A percentile compares a stretch with the other conserved stretches of the same genome.
Conservation (phyloP, 2,329 filamentous ascomycete genomes). For the Aspergillus brunneoviolaceus region DNA sequence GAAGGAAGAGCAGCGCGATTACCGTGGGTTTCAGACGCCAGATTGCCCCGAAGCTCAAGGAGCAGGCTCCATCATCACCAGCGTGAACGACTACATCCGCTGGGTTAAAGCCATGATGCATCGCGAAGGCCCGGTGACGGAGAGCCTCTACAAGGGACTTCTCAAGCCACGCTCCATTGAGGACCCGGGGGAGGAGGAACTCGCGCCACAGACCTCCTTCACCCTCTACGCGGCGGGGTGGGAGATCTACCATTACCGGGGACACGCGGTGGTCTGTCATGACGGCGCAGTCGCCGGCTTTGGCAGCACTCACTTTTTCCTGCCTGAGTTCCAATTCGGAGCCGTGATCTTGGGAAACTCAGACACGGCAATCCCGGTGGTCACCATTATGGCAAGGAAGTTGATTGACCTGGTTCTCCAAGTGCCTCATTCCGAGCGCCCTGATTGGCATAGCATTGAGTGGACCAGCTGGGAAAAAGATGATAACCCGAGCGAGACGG, state of each 20-base stretch:
- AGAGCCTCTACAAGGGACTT: slow-evolving; percentile 24
- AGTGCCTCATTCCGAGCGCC: not conserved
- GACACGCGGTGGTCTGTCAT: slow-evolving; percentile 29
- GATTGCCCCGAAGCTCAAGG: slow-evolving; percentile 39
- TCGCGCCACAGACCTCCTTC: slow-evolving; percentile 24
- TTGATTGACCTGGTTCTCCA: slow-evolving; percentile 26
- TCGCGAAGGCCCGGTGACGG: slow-evolving; percentile 25
- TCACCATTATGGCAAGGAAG: slow-evolving; percentile 20
- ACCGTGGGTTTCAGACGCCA: slow-evolving; percentile 26
- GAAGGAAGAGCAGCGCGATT: slow-evolving; percentile 26
- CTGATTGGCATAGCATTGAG: not conserved
- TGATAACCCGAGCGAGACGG: slow-evolving; percentile 10
- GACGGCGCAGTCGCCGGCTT: slow-evolving; percentile 31
- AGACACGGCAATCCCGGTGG: slow-evolving; percentile 15
- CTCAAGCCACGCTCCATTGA: slow-evolving; percentile 25
- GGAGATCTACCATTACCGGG: slow-evolving; percentile 30
- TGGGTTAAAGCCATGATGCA: slow-evolving; percentile 32
- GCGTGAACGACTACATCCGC: slow-evolving; percentile 31
- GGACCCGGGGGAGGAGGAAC: slow-evolving; percentile 17
- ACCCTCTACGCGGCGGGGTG: slow-evolving; percentile 26
- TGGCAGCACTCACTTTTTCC: slow-evolving; percentile 25
- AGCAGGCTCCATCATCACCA: slow-evolving; percentile 45
- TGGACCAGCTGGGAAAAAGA: not conserved
- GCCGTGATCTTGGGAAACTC: slow-evolving; percentile 31
- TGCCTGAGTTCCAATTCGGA: slow-evolving; percentile 30